A percentile compares a stretch with the other conserved stretches of the same genome.
These are phyloP conservation scores for Aspergillus pseudoglaucus DNA, from an alignment of 2,329 filamentous ascomycete species.

Conservation along the genomic window DNA sequence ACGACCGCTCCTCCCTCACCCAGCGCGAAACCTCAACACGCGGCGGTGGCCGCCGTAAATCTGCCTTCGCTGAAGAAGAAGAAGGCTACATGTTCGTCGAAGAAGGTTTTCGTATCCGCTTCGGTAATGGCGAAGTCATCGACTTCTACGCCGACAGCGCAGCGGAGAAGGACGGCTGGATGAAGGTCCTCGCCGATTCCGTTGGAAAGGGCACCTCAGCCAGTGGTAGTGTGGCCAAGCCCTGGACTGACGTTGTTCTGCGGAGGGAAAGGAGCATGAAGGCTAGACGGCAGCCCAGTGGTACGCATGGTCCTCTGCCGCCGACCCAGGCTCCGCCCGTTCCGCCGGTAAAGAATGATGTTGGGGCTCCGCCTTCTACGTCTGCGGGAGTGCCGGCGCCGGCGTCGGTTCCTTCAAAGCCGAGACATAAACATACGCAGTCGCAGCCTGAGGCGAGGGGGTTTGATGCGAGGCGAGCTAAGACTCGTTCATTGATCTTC, in stretches of 20 bases:
- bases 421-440: slow-evolving; percentile 34
- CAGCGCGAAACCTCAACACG: slow-evolving; percentile 76
- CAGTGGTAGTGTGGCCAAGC: slow-evolving; percentile 42
- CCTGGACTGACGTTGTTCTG: slow-evolving; percentile 59
- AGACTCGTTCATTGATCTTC: slow-evolving; percentile 38
- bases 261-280: slow-evolving; percentile 38
- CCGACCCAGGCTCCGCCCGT: slow-evolving; percentile 15
- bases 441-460: slow-evolving; percentile 34
- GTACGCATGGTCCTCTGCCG: slow-evolving; percentile 16
- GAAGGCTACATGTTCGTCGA: slow-evolving; percentile 99
- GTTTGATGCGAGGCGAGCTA: slow-evolving; percentile 33
- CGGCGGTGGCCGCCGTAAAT: slow-evolving; percentile 75
- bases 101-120: slow-evolving; percentile 96
- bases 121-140: slow-evolving; percentile 96
- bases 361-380: slow-evolving; percentile 14
- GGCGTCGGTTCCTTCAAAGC: slow-evolving; percentile 24
- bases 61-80: slow-evolving; percentile 94
- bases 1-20: slow-evolving; percentile 76
- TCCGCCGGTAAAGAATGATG: slow-evolving; percentile 17
- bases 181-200: slow-evolving; percentile 73
- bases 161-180: slow-evolving; percentile 87
- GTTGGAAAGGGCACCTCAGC: slow-evolving; percentile 50
- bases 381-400: slow-evolving; percentile 12
- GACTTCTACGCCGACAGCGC: slow-evolving; percentile 94
- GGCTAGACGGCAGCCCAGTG: slow-evolving; percentile 22